These are phyloP conservation scores for Corrigiola litoralis DNA, from an alignment of 179 eudicot genomes.

Conservation along the genomic window DNA sequence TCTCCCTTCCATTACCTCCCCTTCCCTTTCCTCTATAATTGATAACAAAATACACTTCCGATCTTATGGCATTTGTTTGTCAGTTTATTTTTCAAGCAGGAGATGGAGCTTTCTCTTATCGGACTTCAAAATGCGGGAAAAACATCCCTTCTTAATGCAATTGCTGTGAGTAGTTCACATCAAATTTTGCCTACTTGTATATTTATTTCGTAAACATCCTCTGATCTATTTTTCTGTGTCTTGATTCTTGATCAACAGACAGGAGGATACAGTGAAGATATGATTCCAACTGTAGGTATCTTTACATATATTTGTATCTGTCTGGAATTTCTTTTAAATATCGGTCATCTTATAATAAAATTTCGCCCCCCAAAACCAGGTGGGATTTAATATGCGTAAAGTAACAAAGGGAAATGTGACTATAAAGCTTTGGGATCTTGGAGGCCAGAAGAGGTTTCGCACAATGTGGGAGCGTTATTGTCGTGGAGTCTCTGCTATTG, in stretches of 20 bases:
- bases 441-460: conserved; percentile 89
- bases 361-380: conserved; percentile 34
- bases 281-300: conserved; percentile 92
- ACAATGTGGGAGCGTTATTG: conserved; percentile 98
- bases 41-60: not conserved
- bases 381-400: conserved; percentile 93
- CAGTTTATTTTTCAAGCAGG: conserved; percentile 93
- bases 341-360: conserved; percentile 1
- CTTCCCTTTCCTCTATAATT: not conserved
- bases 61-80: conserved; percentile 11
- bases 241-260: conserved; percentile 48
- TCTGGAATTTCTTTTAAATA: not conserved
- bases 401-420: conserved; percentile 95
- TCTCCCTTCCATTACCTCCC: no score
- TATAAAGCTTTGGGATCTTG: conserved; percentile 95
- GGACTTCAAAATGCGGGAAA: conserved; percentile 99
- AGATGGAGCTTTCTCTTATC: conserved; percentile 92
- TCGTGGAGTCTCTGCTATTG: conserved; percentile 78
- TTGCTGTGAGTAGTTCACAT: conserved; percentile 57
- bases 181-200: not conserved
- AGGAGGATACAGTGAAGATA: conserved; percentile 89
- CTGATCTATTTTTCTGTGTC: conserved; percentile 6
- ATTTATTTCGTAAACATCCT: not conserved
- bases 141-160: conserved; percentile 78
- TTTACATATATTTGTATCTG: not conserved